Conservation (phyloP, 306 rosid genomes). For the Prunus mongolica region DNA sequence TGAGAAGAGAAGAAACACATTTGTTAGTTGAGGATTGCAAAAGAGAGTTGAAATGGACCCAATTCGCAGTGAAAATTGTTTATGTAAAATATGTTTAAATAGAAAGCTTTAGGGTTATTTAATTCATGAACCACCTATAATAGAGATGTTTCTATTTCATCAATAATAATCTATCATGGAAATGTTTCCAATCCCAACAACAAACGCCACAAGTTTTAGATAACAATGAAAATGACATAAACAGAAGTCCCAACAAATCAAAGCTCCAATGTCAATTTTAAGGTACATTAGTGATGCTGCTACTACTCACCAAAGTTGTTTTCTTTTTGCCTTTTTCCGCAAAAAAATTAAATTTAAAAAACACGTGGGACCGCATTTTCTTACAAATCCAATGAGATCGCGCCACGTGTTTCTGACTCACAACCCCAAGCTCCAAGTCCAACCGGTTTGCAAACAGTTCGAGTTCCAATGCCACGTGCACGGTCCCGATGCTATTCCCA, state of each 20-base stretch:
- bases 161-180: not conserved
- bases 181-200: not conserved
- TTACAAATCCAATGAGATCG: not conserved
- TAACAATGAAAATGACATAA: not conserved
- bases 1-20: not conserved
- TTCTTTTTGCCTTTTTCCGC: not conserved
- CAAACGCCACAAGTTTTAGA: not conserved
- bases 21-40: not conserved
- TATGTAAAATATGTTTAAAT: too few relatives aligned
- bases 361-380: not conserved
- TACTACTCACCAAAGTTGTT: not conserved
- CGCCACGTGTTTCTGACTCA: not conserved
- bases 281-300: not conserved
- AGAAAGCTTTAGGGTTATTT: not conserved
- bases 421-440: not conserved
- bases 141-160: not conserved
- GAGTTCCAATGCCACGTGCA: slow-evolving; percentile 34
- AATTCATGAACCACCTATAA: not conserved
- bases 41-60: too few relatives aligned
- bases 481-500: slow-evolving; percentile 17
- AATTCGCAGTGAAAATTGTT: too few relatives aligned
- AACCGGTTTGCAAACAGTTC: not conserved
- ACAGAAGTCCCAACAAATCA: not conserved
- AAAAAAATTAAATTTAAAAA: not conserved
- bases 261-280: slow-evolving; percentile 11